Evolutionary conservation across 75 land plant species (phyloP).

Genomic region (Adiantum capillusveneris): DNA sequence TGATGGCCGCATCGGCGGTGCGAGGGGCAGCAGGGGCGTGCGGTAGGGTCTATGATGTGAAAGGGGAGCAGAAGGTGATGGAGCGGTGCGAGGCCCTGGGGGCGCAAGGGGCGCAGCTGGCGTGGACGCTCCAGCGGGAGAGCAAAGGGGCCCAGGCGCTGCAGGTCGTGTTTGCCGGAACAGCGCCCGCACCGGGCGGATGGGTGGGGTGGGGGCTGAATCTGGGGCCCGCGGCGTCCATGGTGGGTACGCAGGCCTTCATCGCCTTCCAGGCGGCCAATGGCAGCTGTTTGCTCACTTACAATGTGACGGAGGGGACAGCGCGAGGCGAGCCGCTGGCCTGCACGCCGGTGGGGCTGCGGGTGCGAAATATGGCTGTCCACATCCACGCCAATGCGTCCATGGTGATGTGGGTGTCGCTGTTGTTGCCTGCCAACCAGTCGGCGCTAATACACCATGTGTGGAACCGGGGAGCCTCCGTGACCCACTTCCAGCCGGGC

Average conservation of each 20-base stretch:
- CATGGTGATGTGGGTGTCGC: conserved; percentile 8
- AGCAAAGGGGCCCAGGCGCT: conserved; percentile 6
- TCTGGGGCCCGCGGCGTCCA: conserved; percentile 34
- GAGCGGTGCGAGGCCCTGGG: too few species aligned
- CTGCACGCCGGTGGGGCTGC: conserved; percentile 23
- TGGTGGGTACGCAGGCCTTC: conserved; percentile 75
- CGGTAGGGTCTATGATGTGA: too few species aligned
- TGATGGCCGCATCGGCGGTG: too few species aligned
- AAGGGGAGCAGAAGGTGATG: too few species aligned
- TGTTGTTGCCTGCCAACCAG: conserved; percentile 39
- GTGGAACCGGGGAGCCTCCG: conserved; percentile 78
- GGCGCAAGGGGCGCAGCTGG: too few species aligned
- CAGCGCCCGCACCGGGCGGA: conserved; percentile 62
- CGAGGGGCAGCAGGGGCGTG: too few species aligned
- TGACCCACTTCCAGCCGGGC: conserved; percentile 56
- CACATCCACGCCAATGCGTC: conserved; percentile 19
- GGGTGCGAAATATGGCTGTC: conserved; percentile 40
- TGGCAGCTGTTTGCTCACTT: conserved; percentile 49
- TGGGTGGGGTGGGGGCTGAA: conserved; percentile 97
- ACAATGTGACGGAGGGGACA: conserved; percentile 43
- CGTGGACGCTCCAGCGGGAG: too few species aligned
- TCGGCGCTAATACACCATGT: conserved; percentile 42
- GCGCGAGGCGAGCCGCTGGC: conserved; percentile 37
- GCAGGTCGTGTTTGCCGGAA: conserved; percentile 54
- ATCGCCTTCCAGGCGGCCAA: conserved; percentile 61